A percentile compares a stretch with the other conserved stretches of the same genome.
phyloP scores from a whole-genome alignment of 306 rosid genomes.

The Astragalus glycyphyllos region DNA sequence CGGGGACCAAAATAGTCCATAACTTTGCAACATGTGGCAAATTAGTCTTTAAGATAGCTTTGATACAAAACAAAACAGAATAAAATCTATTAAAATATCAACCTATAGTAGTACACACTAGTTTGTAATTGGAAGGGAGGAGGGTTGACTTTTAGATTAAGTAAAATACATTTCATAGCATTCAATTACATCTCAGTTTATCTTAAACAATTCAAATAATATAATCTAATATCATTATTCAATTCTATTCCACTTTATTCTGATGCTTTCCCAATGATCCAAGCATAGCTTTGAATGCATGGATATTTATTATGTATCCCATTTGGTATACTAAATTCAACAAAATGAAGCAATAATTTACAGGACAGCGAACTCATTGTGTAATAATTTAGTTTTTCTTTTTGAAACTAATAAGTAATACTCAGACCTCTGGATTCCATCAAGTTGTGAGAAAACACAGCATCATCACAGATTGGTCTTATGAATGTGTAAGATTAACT shows the following conservation, averaged over 20 bases:
- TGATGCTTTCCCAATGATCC: neutral
- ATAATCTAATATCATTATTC: neutral
- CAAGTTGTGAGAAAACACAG: conserved; percentile 7
- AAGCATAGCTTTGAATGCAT: neutral
- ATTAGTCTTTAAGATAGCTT: too few species aligned
- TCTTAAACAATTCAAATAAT: neutral
- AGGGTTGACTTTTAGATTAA: neutral
- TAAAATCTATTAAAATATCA: too few species aligned
- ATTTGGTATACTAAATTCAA: conserved; percentile 10
- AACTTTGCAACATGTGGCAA: too few species aligned
- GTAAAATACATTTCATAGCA: neutral
- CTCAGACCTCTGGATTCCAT: conserved; percentile 25
- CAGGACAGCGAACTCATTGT: neutral
- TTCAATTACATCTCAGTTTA: neutral
- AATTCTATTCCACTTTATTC: neutral
- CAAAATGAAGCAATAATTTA: conserved; percentile 21
- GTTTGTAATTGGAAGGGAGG: too few species aligned
- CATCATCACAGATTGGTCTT: neutral
- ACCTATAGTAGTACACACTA: too few species aligned
- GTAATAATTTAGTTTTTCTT: neutral
- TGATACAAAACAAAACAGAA: too few species aligned
- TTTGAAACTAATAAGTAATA: too few species aligned
- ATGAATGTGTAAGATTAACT: conserved; percentile 23
- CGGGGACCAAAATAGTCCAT: too few species aligned
- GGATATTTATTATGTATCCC: neutral